phyloP scores from a whole-genome alignment of 1,284 basidiomycete species.

The Ceraceosorus bombacis region DNA sequence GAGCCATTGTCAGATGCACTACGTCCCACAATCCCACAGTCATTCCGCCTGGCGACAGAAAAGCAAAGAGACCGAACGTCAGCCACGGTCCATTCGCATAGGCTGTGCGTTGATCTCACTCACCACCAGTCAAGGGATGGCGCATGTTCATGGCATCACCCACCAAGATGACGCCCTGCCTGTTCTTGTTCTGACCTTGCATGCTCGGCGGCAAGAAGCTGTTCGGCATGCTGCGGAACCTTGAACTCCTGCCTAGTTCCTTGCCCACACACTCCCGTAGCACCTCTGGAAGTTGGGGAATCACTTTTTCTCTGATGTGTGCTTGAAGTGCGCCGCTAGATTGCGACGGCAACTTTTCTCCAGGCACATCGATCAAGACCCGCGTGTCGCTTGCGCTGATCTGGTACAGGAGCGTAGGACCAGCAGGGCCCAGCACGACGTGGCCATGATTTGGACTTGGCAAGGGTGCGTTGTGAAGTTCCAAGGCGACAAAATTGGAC shows the following conservation, averaged over 20 bases:
- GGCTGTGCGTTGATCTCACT: constrained; percentile 13
- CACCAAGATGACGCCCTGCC: constrained; percentile 72
- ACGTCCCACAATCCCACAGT: constrained; percentile 47
- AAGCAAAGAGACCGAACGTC: too few relatives aligned
- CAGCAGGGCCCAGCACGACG: constrained; percentile 10
- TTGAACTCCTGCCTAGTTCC: constrained; percentile 31
- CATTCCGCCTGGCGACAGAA: constrained; percentile 26
- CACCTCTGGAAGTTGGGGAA: constrained; percentile 37
- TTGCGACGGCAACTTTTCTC: constrained; percentile 63
- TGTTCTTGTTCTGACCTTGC: constrained; percentile 59
- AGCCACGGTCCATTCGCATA: too few relatives aligned
- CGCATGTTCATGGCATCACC: constrained; percentile 99
- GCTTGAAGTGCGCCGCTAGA: constrained; percentile 57
- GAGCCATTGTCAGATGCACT: constrained; percentile 37
- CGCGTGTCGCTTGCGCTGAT: constrained; percentile 63
- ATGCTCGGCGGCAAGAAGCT: constrained; percentile 78
- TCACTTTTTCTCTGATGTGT: constrained; percentile 33
- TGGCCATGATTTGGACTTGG: constrained; percentile 81
- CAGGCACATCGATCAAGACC: constrained; percentile 85
- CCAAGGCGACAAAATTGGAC: constrained; percentile 73
- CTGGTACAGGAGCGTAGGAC: constrained; percentile 14
- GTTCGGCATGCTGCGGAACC: constrained; percentile 79
- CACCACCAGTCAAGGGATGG: constrained; percentile 83
- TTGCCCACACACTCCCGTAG: constrained; percentile 32
- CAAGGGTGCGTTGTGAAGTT: constrained; percentile 66